phyloP scores from a whole-genome alignment of 2,329 filamentous ascomycete species.

The Aureobasidium sp. region DNA sequence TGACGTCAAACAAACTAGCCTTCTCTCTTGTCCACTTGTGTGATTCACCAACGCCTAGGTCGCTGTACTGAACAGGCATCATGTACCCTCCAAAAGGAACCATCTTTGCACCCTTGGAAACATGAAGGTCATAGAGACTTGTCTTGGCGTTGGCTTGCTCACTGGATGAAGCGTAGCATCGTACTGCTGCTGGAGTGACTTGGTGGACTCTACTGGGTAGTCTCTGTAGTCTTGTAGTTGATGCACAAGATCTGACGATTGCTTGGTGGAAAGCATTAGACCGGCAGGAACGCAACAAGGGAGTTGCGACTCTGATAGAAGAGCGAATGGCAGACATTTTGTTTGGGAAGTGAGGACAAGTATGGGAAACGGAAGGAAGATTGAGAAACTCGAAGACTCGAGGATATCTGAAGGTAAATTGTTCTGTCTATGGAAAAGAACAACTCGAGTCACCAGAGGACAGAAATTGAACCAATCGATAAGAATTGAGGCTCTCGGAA shows the following conservation, averaged over 20 bases:
- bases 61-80: constrained; percentile 86
- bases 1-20: constrained; percentile 89
- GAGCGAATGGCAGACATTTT: background rate
- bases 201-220: background rate
- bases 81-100: constrained; percentile 89
- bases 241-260: background rate
- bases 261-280: background rate
- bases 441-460: background rate
- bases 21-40: constrained; percentile 84
- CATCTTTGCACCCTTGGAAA: constrained; percentile 78
- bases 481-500: constrained; percentile 7
- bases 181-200: background rate
- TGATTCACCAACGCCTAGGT: constrained; percentile 69
- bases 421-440: background rate
- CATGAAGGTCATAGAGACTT: constrained; percentile 68
- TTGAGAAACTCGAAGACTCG: background rate
- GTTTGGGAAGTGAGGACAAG: too few relatives aligned
- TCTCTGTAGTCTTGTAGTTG: background rate
- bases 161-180: constrained; percentile 5
- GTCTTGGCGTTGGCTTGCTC: constrained; percentile 36
- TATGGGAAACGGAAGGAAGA: too few relatives aligned
- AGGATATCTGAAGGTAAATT: too few relatives aligned
- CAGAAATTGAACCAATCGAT: constrained; percentile 4
- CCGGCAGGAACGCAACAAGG: background rate
- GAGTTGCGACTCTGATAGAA: background rate